Base-by-base conservation (phyloP, 1,284 basidiomycete genomes). In the Apiotrichum mycotoxinovorans region DNA sequence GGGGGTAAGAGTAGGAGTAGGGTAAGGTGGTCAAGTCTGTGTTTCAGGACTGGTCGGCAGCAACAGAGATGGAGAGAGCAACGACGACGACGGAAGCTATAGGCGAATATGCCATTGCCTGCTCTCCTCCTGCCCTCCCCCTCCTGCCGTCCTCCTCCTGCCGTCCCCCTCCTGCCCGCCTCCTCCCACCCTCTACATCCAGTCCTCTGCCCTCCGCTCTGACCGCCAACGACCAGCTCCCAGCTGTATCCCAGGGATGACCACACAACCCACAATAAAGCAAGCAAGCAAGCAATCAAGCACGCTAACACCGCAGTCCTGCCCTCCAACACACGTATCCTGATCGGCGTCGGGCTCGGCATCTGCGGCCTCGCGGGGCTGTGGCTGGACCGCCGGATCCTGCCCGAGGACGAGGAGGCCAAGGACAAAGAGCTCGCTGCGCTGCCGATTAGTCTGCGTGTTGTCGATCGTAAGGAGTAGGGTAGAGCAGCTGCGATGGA, bases 251-350 rank as follows among this genome's bases (percentile, higher is more conserved):
- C 30, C 30, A 30, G 7, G 30, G 30, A 30, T 30, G 7, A 12
- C 30, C 7, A 30, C 40, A 10, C 9, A 35, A 8, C 26, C 34
- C 17, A 41, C 18, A 14, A 41, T n/a, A 9, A 9, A 15, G 18
- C 20, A 15, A 14, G n/a, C 18, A 20, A 5, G 12, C 18, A 41
- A n/a, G 9, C n/a, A 17, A n/a, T 15, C n/a, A n/a, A n/a, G 17
- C 42, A 15, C 3, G 11, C 12, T 12, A 25, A 44, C 8, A 45
- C 43, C 42, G 12, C 53, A 62, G 60, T 53, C 25, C 56, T 62
- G 15, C 10, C 50, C 22, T 35, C 60, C 12, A 56, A 56, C 54
- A 42, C 52, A 23, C 52, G 57, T 17, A 56, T 58, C 40, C 17
- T 47, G 4, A 34, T 62, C 34, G 60, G 60, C 20, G 7, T 53